A percentile compares a stretch with the other conserved stretches of the same genome.
Evolutionary conservation across 176 grass and related monocot genomes (phyloP).

Genomic region (Paspalum notatum): DNA sequence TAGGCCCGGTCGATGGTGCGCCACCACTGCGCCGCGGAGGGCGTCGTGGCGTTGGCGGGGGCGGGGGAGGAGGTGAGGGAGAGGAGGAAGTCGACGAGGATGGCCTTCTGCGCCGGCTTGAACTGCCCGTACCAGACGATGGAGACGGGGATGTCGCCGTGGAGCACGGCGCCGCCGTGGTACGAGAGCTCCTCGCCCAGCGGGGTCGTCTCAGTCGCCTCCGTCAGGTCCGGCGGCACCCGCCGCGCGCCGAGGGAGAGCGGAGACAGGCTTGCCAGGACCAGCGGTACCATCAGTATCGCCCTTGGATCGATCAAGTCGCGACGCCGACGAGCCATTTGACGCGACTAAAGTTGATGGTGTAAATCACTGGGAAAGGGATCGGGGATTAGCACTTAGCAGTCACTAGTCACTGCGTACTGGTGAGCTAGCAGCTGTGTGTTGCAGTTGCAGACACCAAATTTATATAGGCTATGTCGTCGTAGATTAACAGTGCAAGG

Average conservation of each 20-base stretch:
- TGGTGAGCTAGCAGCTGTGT: neutral
- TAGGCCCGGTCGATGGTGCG: constrained; percentile 34
- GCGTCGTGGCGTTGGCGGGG: neutral
- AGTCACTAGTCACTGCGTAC: neutral
- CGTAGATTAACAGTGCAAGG: neutral
- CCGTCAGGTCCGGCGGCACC: neutral
- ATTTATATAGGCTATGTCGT: constrained; percentile 1
- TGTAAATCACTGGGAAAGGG: too few relatives aligned
- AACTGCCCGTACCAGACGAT: constrained; percentile 78
- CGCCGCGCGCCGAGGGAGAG: neutral
- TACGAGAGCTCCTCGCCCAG: constrained; percentile 17
- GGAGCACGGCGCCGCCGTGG: constrained; percentile 67
- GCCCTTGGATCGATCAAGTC: neutral
- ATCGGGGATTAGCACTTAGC: too few relatives aligned
- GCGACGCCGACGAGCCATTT: neutral
- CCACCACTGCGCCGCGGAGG: constrained; percentile 66
- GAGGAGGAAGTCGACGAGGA: constrained; percentile 69
- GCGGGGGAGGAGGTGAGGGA: constrained; percentile 33
- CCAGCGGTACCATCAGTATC: neutral
- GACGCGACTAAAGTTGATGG: neutral
- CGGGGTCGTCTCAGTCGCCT: too few relatives aligned
- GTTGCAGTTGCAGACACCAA: neutral
- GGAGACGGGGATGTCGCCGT: constrained; percentile 46
- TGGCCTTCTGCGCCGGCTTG: constrained; percentile 57
- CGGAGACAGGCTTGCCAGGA: neutral